These are phyloP conservation scores for Colletotrichum camelliae DNA, from an alignment of 2,329 filamentous ascomycete genomes.

Conservation along the genomic window DNA sequence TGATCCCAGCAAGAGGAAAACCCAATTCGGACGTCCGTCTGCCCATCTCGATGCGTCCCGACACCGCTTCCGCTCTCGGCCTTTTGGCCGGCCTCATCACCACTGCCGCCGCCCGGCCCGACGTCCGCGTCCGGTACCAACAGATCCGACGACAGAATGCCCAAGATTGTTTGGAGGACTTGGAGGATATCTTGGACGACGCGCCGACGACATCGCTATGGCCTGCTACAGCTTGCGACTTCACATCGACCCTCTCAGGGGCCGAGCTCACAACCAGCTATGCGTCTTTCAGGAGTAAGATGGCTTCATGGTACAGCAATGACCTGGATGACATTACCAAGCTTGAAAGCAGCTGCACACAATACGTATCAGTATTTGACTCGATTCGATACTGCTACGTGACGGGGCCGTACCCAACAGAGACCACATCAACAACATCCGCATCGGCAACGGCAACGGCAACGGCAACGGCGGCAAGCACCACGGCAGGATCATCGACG, in stretches of 20 bases:
- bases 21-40: background rate
- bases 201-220: conserved; percentile 6
- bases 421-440: background rate
- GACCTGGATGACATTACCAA: conserved; percentile 14
- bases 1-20: background rate
- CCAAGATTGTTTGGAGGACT: conserved; percentile 2
- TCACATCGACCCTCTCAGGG: conserved; percentile 14
- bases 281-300: background rate
- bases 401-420: background rate
- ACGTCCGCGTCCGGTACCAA: background rate
- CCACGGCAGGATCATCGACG: background rate
- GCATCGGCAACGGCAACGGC: background rate
- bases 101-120: background rate
- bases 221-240: conserved; percentile 14
- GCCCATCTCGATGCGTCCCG: background rate
- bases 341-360: conserved; percentile 11
- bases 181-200: conserved; percentile 9
- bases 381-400: conserved; percentile 16
- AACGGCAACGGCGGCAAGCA: background rate
- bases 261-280: conserved; percentile 7
- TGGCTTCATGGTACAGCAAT: conserved; percentile 17
- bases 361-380: background rate
- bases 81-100: background rate
- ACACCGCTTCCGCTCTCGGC: background rate
- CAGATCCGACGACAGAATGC: conserved; percentile 2